Base-by-base conservation (phyloP, 441 rosid genomes). In the Geranium incanum region DNA sequence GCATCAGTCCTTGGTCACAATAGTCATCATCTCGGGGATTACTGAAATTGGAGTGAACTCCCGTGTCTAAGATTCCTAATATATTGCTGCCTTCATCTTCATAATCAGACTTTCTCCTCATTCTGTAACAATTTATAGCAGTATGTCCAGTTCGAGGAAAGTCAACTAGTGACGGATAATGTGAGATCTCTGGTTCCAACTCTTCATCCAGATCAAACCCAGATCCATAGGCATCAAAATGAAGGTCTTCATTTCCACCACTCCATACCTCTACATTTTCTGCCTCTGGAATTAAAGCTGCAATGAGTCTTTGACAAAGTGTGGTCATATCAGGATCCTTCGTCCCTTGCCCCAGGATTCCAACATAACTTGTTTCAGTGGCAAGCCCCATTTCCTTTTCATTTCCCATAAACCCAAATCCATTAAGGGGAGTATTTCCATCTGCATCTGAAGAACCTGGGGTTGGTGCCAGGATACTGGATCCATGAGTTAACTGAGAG, bases 211-310 rank as follows among this genome's bases (percentile, higher is more conserved):
- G 82, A 72, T 81, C 87, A 74, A 79, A 81, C 76, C 84, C 86
- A 70, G 79, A 73, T 78, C 84, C 90, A 82, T 83, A 78, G 48
- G 72, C 78, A 84, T 86, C 88, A 76, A 57, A 77, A 55, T 75
- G 78, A 64, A 79, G 74, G 78, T 87, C 92, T 71, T 81, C 87
- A 76, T 74, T 80, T 73, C 72, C 90, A 74, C 73, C 66, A 66
- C 69, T 69, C 78, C 68, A 75, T 23, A 45, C 36, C 9, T 75
- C 74, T n/a, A 50, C 71, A 70, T 62, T 62, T 62, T 87, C 88
- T 71, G 87, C 98, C 83, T 91, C 98, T 1, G 96, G 76, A 76
- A 93, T 86, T 77, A 95, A 77, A 79, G 98, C 95, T 63, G 98
- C 92, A 64, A 95, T 75, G 68, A 91, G 86, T 84, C 92, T 88